These are phyloP conservation scores for Musa beccarii DNA, from an alignment of 176 grass and related monocot species.

Conservation along the genomic window DNA sequence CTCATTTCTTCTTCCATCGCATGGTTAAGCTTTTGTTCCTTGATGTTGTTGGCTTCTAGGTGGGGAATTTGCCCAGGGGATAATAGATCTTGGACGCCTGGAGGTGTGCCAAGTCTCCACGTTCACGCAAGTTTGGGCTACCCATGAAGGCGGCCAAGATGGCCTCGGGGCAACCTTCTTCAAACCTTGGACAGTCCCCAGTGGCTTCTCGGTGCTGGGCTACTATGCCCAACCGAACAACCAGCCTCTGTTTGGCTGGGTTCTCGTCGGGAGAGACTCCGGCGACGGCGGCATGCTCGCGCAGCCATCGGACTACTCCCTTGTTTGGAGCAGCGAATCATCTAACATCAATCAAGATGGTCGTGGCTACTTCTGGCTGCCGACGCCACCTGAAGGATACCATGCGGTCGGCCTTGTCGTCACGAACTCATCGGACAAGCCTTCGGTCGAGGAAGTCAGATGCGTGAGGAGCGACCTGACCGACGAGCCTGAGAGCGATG, in stretches of 20 bases:
- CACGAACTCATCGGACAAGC: conserved; percentile 38
- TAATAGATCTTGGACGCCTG: conserved; percentile 51
- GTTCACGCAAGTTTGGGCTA: conserved; percentile 58
- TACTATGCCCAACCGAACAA: conserved; percentile 68
- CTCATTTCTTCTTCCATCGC: background rate
- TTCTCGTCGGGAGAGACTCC: conserved; percentile 41
- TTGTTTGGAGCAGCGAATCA: conserved; percentile 50
- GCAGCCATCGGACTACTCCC: conserved; percentile 34
- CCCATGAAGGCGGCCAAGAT: conserved; percentile 44
- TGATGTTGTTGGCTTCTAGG: conserved; percentile 19
- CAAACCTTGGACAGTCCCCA: conserved; percentile 33
- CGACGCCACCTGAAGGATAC: conserved; percentile 28
- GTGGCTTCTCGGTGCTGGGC: conserved; percentile 47
- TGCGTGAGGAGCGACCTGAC: conserved; percentile 63
- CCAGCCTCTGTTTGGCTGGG: conserved; percentile 36
- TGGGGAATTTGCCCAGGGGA: conserved; percentile 54
- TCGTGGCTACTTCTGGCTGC: conserved; percentile 55
- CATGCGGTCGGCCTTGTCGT: conserved; percentile 32
- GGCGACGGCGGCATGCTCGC: conserved; percentile 13
- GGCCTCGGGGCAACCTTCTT: conserved; percentile 50
- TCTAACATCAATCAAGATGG: conserved; percentile 20
- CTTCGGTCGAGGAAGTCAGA: conserved; percentile 28
- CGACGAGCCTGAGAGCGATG: conserved; percentile 41
- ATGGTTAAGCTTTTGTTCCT: background rate
- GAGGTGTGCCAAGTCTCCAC: conserved; percentile 39